Evolutionary conservation across 1,284 basidiomycete genomes (phyloP).

Genomic region (Apiotrichum montevideense): DNA sequence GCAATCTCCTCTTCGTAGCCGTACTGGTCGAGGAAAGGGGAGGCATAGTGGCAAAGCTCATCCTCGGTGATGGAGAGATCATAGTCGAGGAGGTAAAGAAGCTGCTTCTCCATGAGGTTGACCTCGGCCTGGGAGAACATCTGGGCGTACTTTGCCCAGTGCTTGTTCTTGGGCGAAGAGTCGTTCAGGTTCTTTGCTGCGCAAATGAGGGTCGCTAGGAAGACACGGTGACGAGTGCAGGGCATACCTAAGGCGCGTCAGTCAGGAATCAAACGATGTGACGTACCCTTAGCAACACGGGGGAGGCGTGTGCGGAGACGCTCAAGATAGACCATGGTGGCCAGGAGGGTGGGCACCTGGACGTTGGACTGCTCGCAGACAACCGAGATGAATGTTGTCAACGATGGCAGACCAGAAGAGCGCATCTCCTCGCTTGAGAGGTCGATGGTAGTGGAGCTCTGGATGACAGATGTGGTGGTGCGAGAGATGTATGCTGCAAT

Average conservation of each 20-base stretch:
- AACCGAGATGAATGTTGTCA: slow-evolving; percentile 82
- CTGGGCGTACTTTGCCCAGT: slow-evolving; percentile 71
- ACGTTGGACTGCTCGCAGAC: slow-evolving; percentile 83
- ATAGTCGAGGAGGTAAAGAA: slow-evolving; percentile 79
- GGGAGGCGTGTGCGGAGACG: slow-evolving; percentile 75
- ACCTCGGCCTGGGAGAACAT: slow-evolving; percentile 59
- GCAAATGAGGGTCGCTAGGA: slow-evolving; percentile 91
- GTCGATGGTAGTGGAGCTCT: slow-evolving; percentile 40
- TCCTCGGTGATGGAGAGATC: slow-evolving; percentile 41
- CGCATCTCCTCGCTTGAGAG: slow-evolving; percentile 35
- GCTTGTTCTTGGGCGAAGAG: slow-evolving; percentile 89
- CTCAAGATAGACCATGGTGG: slow-evolving; percentile 89
- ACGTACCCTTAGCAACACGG: slow-evolving; percentile 71
- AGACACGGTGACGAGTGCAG: slow-evolving; percentile 91
- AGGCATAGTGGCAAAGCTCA: slow-evolving; percentile 72
- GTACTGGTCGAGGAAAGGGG: slow-evolving; percentile 57
- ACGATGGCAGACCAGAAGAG: slow-evolving; percentile 59
- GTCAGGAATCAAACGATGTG: not conserved
- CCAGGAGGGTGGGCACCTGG: slow-evolving; percentile 83
- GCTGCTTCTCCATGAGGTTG: slow-evolving; percentile 95
- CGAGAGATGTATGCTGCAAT: slow-evolving; percentile 43
- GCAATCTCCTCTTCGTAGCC: slow-evolving; percentile 19
- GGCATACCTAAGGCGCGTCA: slow-evolving; percentile 59
- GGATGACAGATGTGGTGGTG: slow-evolving; percentile 45
- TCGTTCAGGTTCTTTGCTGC: slow-evolving; percentile 98